Evolutionary conservation across 306 rosid species (phyloP).

Genomic region (Prunus kanzakura): DNA sequence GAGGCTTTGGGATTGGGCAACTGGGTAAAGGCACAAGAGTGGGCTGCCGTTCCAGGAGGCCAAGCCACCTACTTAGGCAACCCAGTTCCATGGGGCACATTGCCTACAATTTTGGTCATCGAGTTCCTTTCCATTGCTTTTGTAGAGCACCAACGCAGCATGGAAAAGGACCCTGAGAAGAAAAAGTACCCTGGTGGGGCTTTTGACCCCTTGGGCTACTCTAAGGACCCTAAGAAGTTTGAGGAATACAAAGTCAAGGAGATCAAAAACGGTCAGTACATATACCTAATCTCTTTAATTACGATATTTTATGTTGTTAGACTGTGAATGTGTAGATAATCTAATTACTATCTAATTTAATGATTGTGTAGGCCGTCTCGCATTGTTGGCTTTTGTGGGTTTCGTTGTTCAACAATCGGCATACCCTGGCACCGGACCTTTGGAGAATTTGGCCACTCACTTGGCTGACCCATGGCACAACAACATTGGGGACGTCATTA

Average conservation of each 20-base stretch:
- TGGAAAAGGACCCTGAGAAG: constrained; percentile 96
- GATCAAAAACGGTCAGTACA: constrained; percentile 66
- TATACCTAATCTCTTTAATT: neutral
- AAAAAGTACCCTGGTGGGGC: constrained; percentile 99
- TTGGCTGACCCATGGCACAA: constrained; percentile 99
- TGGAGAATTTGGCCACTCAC: constrained; percentile 98
- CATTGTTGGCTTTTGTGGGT: constrained; percentile 90
- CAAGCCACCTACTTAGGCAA: constrained; percentile 95
- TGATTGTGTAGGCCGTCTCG: constrained; percentile 65
- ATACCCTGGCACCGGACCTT: constrained; percentile 98
- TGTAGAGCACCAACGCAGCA: constrained; percentile 97
- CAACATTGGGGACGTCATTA: constrained; percentile 83
- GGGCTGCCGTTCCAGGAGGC: constrained; percentile 97
- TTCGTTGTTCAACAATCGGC: constrained; percentile 88
- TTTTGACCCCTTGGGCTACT: constrained; percentile 95
- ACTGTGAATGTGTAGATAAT: neutral
- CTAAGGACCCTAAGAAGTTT: constrained; percentile 87
- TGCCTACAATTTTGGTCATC: constrained; percentile 85
- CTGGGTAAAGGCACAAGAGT: constrained; percentile 96
- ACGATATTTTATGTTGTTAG: neutral
- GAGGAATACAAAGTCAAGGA: constrained; percentile 91
- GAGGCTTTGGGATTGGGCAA: constrained; percentile 95
- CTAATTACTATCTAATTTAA: neutral
- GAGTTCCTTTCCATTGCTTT: constrained; percentile 87
- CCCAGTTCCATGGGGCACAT: constrained; percentile 98